Percentiles rank a stretch among this genome's conserved stretches.
Evolutionary conservation across 2,329 filamentous ascomycete genomes (phyloP).

Genomic region (Sclerotiophoma versabilis): DNA sequence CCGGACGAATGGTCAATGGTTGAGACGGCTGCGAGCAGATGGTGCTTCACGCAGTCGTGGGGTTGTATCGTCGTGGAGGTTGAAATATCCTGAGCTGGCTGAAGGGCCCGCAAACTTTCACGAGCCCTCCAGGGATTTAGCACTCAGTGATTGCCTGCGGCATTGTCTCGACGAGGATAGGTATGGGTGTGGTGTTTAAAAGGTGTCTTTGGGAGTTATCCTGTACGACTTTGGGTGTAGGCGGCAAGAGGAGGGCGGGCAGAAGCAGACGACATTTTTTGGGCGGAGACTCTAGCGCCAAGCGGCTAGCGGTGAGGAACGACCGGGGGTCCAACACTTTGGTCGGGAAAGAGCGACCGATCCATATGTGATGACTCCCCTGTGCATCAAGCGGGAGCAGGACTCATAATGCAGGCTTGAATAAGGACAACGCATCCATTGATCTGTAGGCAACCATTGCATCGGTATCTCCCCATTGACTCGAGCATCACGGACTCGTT

Average conservation of each 20-base stretch:
- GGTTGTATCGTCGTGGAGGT: slow-evolving; percentile 56
- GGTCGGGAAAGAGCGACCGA: slow-evolving; percentile 18
- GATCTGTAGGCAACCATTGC: neutral
- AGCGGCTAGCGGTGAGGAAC: slow-evolving; percentile 25
- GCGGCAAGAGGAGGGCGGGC: slow-evolving; percentile 40
- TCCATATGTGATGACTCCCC: slow-evolving; percentile 31
- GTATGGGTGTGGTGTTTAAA: slow-evolving; percentile 33
- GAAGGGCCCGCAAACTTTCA: slow-evolving; percentile 64
- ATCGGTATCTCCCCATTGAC: slow-evolving; percentile 6
- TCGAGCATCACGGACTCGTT: slow-evolving; percentile 5
- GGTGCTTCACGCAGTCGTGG: slow-evolving; percentile 45
- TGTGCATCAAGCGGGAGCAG: slow-evolving; percentile 21
- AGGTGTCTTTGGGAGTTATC: slow-evolving; percentile 33
- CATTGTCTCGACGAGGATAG: slow-evolving; percentile 56
- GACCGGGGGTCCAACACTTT: slow-evolving; percentile 22
- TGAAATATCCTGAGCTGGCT: slow-evolving; percentile 81
- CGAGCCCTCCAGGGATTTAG: slow-evolving; percentile 81
- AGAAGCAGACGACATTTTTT: slow-evolving; percentile 35
- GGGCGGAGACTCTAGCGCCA: slow-evolving; percentile 30
- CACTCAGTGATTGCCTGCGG: slow-evolving; percentile 65
- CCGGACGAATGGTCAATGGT: slow-evolving; percentile 42
- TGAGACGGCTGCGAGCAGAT: slow-evolving; percentile 41
- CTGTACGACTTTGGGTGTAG: slow-evolving; percentile 52
- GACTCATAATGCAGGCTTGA: slow-evolving; percentile 21
- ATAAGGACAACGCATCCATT: slow-evolving; percentile 9